These are phyloP conservation scores for Colletotrichum viniferum DNA, from an alignment of 2,329 filamentous ascomycete species.

Conservation along the genomic window DNA sequence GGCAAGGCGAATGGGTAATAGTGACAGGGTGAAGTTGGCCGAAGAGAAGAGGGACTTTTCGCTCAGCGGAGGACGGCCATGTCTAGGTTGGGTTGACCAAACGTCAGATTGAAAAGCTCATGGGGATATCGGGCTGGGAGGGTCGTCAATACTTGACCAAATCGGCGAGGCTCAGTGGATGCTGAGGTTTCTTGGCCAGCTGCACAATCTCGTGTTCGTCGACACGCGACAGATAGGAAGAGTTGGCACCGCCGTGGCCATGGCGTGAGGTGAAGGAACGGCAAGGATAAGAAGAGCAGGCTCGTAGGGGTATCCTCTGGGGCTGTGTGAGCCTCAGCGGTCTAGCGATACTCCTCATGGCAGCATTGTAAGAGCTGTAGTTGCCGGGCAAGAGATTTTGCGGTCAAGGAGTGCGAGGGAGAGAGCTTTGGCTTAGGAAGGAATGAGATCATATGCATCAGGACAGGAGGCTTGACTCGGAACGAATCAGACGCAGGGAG, in stretches of 20 bases:
- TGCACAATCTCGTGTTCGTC: slow-evolving; percentile 69
- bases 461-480: not conserved
- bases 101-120: not conserved
- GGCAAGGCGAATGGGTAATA: slow-evolving; percentile 89
- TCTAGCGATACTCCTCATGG: slow-evolving; percentile 46
- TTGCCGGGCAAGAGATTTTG: not conserved
- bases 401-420: not conserved
- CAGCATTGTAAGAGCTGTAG: slow-evolving; percentile 40
- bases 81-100: slow-evolving; percentile 39
- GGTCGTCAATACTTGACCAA: slow-evolving; percentile 73
- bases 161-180: slow-evolving; percentile 84
- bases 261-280: slow-evolving; percentile 24
- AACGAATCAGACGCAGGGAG: not conserved
- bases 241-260: slow-evolving; percentile 8
- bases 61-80: slow-evolving; percentile 84
- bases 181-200: slow-evolving; percentile 78
- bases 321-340: slow-evolving; percentile 41
- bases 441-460: slow-evolving; percentile 12
- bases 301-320: slow-evolving; percentile 18
- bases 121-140: not conserved
- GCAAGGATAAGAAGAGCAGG: not conserved
- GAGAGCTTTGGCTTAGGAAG: not conserved
- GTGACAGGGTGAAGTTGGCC: slow-evolving; percentile 92
- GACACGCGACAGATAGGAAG: slow-evolving; percentile 20
- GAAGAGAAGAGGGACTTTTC: slow-evolving; percentile 82